Conservation (phyloP, 148 eudicot genomes). For the Selenicereus undatus region DNA sequence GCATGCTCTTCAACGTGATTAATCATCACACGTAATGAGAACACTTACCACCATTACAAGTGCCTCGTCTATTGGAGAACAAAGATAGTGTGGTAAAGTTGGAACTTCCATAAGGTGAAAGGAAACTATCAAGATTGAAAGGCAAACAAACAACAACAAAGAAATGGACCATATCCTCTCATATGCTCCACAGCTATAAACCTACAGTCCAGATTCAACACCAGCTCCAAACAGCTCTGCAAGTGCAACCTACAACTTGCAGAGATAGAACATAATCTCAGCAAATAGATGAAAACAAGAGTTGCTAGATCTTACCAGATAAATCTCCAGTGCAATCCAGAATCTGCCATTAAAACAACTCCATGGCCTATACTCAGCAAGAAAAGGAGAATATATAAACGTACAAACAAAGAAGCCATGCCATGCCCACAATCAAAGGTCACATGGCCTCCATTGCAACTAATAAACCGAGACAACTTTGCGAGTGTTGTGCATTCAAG, state of each 20-base stretch:
- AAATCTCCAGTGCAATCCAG: slow-evolving; percentile 4
- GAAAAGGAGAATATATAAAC: not conserved
- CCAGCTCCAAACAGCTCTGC: not conserved
- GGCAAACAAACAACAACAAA: not conserved
- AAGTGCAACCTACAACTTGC: slow-evolving; percentile 10
- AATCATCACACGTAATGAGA: not conserved
- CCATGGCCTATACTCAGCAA: not conserved
- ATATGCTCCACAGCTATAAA: not conserved
- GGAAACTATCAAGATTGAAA: not conserved
- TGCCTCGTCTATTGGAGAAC: not conserved
- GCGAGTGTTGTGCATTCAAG: not conserved
- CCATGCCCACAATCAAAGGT: not conserved
- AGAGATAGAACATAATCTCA: not conserved
- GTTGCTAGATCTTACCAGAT: not conserved
- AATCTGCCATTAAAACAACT: slow-evolving; percentile 26
- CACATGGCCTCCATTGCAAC: not conserved
- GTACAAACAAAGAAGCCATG: not conserved
- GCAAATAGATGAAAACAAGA: not conserved
- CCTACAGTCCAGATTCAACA: not conserved
- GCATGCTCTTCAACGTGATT: no score
- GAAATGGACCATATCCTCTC: not conserved
- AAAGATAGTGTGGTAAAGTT: not conserved
- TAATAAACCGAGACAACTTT: not conserved
- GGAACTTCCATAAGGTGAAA: not conserved
- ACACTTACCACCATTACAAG: not conserved